Base-by-base conservation (phyloP, 2,329 filamentous ascomycete species). In the Camillea tinctor region DNA sequence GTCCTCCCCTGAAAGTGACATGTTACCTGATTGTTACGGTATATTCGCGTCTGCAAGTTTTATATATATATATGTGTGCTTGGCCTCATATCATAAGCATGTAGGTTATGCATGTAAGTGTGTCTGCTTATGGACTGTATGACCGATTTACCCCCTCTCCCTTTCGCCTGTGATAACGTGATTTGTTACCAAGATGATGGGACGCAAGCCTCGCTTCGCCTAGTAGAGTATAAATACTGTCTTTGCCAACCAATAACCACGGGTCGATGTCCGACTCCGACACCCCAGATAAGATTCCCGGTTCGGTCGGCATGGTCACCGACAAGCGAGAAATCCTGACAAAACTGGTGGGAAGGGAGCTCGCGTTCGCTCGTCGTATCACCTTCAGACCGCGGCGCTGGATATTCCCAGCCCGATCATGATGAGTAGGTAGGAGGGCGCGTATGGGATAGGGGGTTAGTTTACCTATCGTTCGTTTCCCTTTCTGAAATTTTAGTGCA, bases 151-250 rank as follows among this genome's bases (percentile, higher is more conserved):
- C n/a, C n/a, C n/a, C n/a, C n/a, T n/a, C 26, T 44, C 6, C 5
- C n/a, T 11, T 54, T 40, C 26, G 19, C 23, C 13, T 17, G 13
- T 24, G 54, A 55, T 55, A 55, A 50, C 55, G 55, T 56, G 55
- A 17, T 56, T 30, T 36, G 36, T 21, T 21, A 55, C 19, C 36
- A 21, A 15, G 36, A 50, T 55, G 54, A 49, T 55, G 54, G 40
- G 23, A 55, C 49, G 19, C 19, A n/a, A n/a, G 49, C 49, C 19
- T 50, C 49, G 26, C 26, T 30, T 30, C 26, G 24, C 26, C 26
- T 9, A 11, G 6, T 30, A 7, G 22, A n/a, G 36, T 44, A 44
- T 44, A 44, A 44, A 44, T 44, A 17, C 36, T 44, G 15, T 11
- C 15, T n/a, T 17, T 44, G 36, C n/a, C 36, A 15, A 44, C 36